Evolutionary conservation across 129 eudicot species (phyloP).

Genomic region (Erigeron canadensis): DNA sequence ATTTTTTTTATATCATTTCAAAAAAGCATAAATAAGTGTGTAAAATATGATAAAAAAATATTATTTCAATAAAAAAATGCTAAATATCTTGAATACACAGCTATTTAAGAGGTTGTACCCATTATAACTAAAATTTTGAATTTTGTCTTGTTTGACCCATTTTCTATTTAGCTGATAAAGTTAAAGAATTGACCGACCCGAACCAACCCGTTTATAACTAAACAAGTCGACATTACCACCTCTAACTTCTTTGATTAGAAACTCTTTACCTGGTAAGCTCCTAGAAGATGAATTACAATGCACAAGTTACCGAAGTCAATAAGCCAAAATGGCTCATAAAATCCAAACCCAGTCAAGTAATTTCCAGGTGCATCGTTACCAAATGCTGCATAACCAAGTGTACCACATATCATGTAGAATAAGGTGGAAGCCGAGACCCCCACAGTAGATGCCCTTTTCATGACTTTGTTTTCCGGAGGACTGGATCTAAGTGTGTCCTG

Average conservation of each 20-base stretch:
- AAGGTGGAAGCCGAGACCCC: slow-evolving; percentile 44
- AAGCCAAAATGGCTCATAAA: slow-evolving; percentile 71
- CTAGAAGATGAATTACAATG: slow-evolving; percentile 57
- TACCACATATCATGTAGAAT: slow-evolving; percentile 55
- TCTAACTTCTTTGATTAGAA: background rate
- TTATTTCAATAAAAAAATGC: background rate
- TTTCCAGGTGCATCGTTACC: slow-evolving; percentile 72
- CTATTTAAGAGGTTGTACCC: no score
- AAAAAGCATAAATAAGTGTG: background rate
- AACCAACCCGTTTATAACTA: background rate
- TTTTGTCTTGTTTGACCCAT: background rate
- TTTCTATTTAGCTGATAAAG: no score
- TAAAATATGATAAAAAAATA: background rate
- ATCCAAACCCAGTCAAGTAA: slow-evolving; percentile 25
- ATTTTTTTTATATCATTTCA: no score
- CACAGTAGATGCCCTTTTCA: slow-evolving; percentile 48
- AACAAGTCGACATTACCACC: background rate
- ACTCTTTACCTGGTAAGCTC: slow-evolving; percentile 69
- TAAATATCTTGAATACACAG: no score
- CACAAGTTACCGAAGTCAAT: slow-evolving; percentile 53
- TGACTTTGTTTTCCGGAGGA: slow-evolving; percentile 34
- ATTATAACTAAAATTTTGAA: no score
- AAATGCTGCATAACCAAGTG: slow-evolving; percentile 63
- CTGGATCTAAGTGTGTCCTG: slow-evolving; percentile 53
- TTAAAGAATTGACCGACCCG: no score